Conservation (phyloP, 164 flowering plant species). For the Brasenia schreberi region DNA sequence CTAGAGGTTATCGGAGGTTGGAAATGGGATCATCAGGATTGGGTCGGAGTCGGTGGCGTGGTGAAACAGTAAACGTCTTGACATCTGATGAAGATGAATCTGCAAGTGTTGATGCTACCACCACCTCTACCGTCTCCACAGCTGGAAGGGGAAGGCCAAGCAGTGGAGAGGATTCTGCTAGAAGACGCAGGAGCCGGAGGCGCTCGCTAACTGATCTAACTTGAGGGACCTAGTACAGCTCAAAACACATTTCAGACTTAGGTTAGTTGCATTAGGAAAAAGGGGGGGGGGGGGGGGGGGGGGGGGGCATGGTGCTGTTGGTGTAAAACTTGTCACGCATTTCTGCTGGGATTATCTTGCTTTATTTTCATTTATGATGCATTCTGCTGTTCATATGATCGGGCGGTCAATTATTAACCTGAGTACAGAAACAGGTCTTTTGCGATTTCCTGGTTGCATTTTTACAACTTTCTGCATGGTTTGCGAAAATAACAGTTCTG, state of each 20-base stretch:
- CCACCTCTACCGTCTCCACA: neutral
- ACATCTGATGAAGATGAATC: neutral
- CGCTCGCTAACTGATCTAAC: neutral
- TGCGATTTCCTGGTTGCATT: neutral
- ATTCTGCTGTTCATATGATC: neutral
- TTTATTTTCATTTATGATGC: neutral
- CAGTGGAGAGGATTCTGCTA: neutral
- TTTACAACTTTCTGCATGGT: neutral
- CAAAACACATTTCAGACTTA: neutral
- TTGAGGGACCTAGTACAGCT: neutral
- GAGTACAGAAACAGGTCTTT: neutral
- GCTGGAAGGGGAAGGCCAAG: neutral
- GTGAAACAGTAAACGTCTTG: neutral
- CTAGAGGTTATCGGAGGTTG: slow-evolving; percentile 13
- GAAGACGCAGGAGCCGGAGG: neutral
- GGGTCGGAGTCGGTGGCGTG: neutral
- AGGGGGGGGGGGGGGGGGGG: neutral
- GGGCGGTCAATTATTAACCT: neutral
- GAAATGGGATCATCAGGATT: slow-evolving; percentile 5
- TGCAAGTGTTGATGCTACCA: neutral
- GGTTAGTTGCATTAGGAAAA: neutral
- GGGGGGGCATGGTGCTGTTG: neutral
- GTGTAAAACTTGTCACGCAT: neutral
- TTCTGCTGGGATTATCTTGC: neutral
- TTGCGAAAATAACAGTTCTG: neutral